These are phyloP conservation scores for Kluyveromyces dobzhanskii DNA, from an alignment of 805 yeast genomes.

Conservation along the genomic window DNA sequence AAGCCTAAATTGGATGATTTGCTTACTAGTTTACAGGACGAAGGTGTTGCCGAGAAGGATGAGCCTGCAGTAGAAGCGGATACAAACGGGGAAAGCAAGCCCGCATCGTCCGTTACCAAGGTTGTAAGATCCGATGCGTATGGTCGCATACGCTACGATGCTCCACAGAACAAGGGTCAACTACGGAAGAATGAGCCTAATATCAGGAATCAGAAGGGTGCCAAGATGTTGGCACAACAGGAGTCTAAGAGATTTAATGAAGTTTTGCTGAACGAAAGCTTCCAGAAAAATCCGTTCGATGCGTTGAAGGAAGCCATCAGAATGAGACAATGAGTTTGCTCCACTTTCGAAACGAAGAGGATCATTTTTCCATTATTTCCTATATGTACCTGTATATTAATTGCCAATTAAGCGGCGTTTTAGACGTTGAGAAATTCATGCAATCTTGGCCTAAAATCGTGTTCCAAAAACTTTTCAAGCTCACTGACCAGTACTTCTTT, in stretches of 20 bases:
- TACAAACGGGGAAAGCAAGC: conserved; percentile 7
- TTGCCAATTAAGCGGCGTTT: neutral
- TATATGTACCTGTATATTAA: too few relatives aligned
- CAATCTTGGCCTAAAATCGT: conserved; percentile 11
- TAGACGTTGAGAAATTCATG: conserved; percentile 6
- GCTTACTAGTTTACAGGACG: conserved; percentile 40
- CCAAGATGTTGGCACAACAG: conserved; percentile 43
- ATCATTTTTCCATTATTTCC: neutral
- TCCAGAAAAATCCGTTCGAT: conserved; percentile 54
- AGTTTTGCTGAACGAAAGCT: conserved; percentile 46
- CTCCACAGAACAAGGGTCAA: neutral
- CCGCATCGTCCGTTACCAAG: conserved; percentile 6
- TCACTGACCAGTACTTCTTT: conserved; percentile 15
- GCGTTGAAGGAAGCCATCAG: conserved; percentile 55
- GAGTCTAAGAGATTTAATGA: conserved; percentile 53
- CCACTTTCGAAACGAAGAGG: neutral
- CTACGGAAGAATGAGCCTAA: conserved; percentile 40
- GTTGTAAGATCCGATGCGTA: conserved; percentile 1
- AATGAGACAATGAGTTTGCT: conserved; percentile 22
- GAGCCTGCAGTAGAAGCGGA: conserved; percentile 9
- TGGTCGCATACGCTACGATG: neutral
- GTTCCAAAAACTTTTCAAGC: conserved; percentile 23
- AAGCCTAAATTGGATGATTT: conserved; percentile 63
- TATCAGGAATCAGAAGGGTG: conserved; percentile 46
- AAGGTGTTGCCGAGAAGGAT: conserved; percentile 13